These are phyloP conservation scores for Cruciata laevipes DNA, from an alignment of 257 asterid genomes.

Conservation along the genomic window DNA sequence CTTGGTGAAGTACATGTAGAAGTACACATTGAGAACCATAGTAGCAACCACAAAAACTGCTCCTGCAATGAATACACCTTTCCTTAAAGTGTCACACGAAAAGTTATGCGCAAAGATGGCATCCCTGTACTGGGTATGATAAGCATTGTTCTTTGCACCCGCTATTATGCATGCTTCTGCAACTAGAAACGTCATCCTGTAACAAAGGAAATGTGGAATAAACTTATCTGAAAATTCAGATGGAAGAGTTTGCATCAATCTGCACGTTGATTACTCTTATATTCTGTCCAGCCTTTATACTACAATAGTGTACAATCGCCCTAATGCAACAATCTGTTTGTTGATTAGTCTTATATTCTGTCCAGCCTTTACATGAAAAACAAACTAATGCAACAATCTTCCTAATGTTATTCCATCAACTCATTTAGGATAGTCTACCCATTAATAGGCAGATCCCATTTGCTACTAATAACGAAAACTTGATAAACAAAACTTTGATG, in stretches of 20 bases:
- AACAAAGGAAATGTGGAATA: background rate
- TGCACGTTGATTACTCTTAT: background rate
- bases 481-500: background rate
- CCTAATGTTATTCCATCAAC: background rate
- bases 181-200: conserved; percentile 68
- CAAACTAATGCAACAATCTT: background rate
- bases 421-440: background rate
- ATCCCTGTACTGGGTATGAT: conserved; percentile 71
- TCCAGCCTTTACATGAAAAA: background rate
- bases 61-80: conserved; percentile 89
- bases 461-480: background rate
- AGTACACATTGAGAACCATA: conserved; percentile 66
- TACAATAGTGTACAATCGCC: too few species aligned
- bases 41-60: conserved; percentile 78
- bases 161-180: conserved; percentile 77
- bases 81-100: conserved; percentile 68
- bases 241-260: conserved; percentile 9
- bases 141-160: conserved; percentile 67
- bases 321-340: background rate
- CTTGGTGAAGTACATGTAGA: conserved; percentile 67
- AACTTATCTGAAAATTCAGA: background rate
- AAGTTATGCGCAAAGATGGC: conserved; percentile 51
- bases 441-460: background rate
- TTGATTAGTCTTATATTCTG: background rate
- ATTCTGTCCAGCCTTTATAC: background rate